Evolutionary conservation across 169 alveolate genomes (phyloP), one percentile per base, ranked within the genome.

Genomic region (Babesia bigemina): DNA sequence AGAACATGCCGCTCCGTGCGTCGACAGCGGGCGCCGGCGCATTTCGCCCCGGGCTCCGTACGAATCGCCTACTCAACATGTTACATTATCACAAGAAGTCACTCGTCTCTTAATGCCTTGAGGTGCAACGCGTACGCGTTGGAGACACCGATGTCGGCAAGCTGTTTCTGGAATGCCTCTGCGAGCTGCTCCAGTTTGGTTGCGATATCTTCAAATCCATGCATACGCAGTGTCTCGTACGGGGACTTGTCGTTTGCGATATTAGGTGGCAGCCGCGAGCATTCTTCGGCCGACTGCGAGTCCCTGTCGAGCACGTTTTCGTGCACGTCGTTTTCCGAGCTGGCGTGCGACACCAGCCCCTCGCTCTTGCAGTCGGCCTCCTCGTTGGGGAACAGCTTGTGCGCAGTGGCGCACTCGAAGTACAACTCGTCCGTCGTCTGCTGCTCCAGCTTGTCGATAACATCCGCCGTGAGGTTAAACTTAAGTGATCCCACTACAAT

Each of bases 61-160:
- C 7, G 50, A 13, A 45, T 45, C 50, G 50, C 50, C 1, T 16
- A 45, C 14, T 10, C 1, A 10, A 13, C 50, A 45, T 45, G 8
- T 4, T 45, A 16, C 19, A 10, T 45, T 45, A 45, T 45, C 50
- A 16, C 19, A 16, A 17, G 22, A 61, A 8, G 2, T 45, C 45
- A 63, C 49, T 71, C 88, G 55, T 81, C 88, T 42, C 70, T 60
- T n/a, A 81, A 63, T n/a, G 88, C 88, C 77, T 69, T 63, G 42
- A 81, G 85, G 50, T 81, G 88, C 44, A 81, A 47, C 49, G 42
- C 44, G 57, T 81, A 81, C 13, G 88, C 85, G 56, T 81, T 81
- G 52, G 88, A 74, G 26, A 63, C 59, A 4, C 88, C 88, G 33
- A 81, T 73, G 28, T 76, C 88, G 12, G 63, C 62, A 24, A 81